Percentiles rank a stretch among this genome's conserved stretches.
phyloP scores from a whole-genome alignment of 768 basidiomycete species.

The Cytidiella melzeri region DNA sequence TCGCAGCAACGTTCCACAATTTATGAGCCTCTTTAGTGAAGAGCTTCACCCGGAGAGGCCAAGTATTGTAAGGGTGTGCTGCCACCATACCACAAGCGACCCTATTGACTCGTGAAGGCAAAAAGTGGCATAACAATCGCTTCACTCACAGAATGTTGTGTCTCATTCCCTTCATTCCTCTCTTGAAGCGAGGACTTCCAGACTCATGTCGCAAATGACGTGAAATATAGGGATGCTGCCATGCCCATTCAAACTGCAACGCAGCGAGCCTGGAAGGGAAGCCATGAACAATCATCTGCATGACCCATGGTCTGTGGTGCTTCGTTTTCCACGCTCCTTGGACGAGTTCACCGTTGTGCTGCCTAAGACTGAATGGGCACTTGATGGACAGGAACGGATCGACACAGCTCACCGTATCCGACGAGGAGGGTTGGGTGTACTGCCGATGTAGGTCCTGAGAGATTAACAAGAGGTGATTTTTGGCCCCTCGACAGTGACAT shows the following conservation, averaged over 20 bases:
- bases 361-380: slow-evolving; percentile 31
- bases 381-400: background rate
- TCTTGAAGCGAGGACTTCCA: slow-evolving; percentile 36
- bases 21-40: slow-evolving; percentile 60
- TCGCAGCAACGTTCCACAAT: slow-evolving; percentile 40
- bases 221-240: slow-evolving; percentile 72
- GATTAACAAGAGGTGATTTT: background rate
- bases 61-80: slow-evolving; percentile 59
- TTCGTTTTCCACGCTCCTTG: slow-evolving; percentile 68
- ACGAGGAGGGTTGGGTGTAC: slow-evolving; percentile 60
- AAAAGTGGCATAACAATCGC: background rate
- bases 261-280: slow-evolving; percentile 77
- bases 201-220: slow-evolving; percentile 50
- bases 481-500: background rate
- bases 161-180: slow-evolving; percentile 27
- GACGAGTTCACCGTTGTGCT: slow-evolving; percentile 75
- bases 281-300: slow-evolving; percentile 83
- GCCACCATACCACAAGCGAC: slow-evolving; percentile 59
- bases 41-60: slow-evolving; percentile 71
- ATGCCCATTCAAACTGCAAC: slow-evolving; percentile 78
- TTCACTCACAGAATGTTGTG: slow-evolving; percentile 40
- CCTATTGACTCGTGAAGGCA: slow-evolving; percentile 26
- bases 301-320: slow-evolving; percentile 63
- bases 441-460: slow-evolving; percentile 68
- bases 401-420: slow-evolving; percentile 44